Conservation (phyloP, 2,329 filamentous ascomycete genomes). For the Anthostomella pinea region DNA sequence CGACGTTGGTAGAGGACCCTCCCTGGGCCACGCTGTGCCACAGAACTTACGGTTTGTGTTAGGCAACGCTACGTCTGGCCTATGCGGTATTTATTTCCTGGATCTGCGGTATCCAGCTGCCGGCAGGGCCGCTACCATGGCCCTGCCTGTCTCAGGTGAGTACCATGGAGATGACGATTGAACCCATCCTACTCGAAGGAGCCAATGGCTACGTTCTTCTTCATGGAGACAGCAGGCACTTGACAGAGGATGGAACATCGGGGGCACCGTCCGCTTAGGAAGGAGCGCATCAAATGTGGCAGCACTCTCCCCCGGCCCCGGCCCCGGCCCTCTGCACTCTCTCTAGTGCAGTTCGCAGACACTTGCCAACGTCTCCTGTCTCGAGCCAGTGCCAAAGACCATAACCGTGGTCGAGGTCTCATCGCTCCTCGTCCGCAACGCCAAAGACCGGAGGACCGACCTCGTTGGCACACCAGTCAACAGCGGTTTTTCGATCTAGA, state of each 20-base stretch:
- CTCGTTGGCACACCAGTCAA: conserved; percentile 1
- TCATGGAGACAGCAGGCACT: conserved; percentile 1
- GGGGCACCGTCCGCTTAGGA: conserved; percentile 1
- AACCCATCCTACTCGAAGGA: conserved; percentile 2
- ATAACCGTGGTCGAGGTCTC: conserved; percentile 1
- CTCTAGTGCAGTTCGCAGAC: not conserved
- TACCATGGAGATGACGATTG: not conserved
- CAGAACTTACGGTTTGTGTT: too few relatives aligned
- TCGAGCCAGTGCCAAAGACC: not conserved
- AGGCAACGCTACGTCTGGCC: too few relatives aligned
- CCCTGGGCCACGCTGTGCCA: too few relatives aligned
- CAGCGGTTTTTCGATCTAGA: not conserved
- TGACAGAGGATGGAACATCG: conserved; percentile 1
- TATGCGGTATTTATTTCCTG: too few relatives aligned
- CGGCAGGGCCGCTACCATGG: too few relatives aligned
- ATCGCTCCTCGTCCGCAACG: not conserved
- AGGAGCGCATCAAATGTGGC: not conserved
- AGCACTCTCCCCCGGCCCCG: not conserved
- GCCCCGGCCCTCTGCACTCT: not conserved
- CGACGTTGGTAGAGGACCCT: too few relatives aligned
- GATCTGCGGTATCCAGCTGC: too few relatives aligned
- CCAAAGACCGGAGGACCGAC: conserved; percentile 1
- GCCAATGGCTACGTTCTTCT: conserved; percentile 3
- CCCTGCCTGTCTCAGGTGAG: too few relatives aligned
- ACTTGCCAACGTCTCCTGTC: not conserved